Evolutionary conservation across 768 basidiomycete genomes (phyloP), one percentile per base, ranked within the genome.

Genomic region (Rhodotorula kratochvilovae): DNA sequence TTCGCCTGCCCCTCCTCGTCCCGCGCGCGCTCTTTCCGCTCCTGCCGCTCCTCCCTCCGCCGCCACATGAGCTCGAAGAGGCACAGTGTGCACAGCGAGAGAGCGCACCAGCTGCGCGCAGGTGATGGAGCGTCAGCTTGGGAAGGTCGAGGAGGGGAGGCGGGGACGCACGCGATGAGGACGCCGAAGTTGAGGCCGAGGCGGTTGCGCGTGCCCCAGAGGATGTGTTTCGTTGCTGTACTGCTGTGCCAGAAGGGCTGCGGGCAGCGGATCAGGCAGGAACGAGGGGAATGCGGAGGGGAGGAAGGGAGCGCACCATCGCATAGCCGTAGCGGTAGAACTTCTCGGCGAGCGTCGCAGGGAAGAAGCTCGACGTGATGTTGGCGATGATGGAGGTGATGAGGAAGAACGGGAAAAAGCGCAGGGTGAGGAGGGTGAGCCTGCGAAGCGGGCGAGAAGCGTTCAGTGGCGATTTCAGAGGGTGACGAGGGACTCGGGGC

Each of bases 381-480:
- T 81, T 80, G 48, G 77, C 25, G 59, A 80, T 77, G 60, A 81
- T 80, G 80, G 79, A 80, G 5, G 75, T 50, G 46, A 80, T 78
- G 61, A 81, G 64, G 76, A 80, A 79, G 57, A 79, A 69, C 2
- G 79, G 78, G 43, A 79, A 68, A 55, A 63, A 62, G 43, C 61
- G 64, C 27, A 68, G 29, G 21, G 57, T 64, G 23, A 72, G 42
- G 48, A 67, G 66, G 23, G 71, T 72, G 27, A 72, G 12, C 63
- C 50, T 64, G 63, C 17, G 33, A 2, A 10, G 7, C 15, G 43
- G 43, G 13, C 6, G 31, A 12, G 46, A 16, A 8, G 17, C 23
- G 2, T 46, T 66, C 48, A 67, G 55, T 19, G 16, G 27, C 5
- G 42, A 2, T 4, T 27, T 36, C 31, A 33, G 2, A 17, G 60